Evolutionary conservation across 352 stramenopile genomes (phyloP).

Genomic region (Phytophthora sansomeana): DNA sequence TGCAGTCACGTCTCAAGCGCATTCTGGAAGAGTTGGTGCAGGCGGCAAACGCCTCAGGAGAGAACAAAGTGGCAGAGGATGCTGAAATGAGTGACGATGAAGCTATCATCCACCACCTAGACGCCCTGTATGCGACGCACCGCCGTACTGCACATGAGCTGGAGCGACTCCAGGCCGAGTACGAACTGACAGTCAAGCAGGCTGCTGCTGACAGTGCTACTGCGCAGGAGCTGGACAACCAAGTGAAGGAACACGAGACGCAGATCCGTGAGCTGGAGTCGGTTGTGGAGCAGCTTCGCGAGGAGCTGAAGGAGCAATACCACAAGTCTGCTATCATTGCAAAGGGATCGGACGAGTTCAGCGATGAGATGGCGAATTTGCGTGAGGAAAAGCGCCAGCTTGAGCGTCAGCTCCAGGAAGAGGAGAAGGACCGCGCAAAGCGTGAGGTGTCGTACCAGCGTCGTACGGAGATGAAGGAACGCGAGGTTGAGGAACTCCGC

Average conservation of each 20-base stretch:
- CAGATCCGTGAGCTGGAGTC: constrained; percentile 61
- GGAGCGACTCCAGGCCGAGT: constrained; percentile 55
- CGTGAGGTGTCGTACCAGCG: constrained; percentile 51
- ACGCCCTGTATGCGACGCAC: constrained; percentile 48
- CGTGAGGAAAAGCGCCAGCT: constrained; percentile 50
- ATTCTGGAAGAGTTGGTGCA: constrained; percentile 55
- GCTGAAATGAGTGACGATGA: constrained; percentile 40
- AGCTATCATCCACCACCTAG: constrained; percentile 42
- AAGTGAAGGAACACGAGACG: constrained; percentile 47
- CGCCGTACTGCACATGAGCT: constrained; percentile 44
- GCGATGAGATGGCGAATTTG: constrained; percentile 53
- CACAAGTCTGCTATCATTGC: constrained; percentile 48
- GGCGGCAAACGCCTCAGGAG: constrained; percentile 36
- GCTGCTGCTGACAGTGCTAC: constrained; percentile 40
- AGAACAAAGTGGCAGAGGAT: constrained; percentile 31
- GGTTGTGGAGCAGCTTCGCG: constrained; percentile 45
- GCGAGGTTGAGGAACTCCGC: constrained; percentile 50
- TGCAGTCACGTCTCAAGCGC: constrained; percentile 52
- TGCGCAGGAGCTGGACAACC: constrained; percentile 45
- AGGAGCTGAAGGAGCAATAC: constrained; percentile 62
- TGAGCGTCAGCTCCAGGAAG: constrained; percentile 46
- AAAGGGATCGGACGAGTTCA: constrained; percentile 53
- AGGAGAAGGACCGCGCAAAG: constrained; percentile 49
- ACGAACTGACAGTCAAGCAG: constrained; percentile 52
- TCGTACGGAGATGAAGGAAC: constrained; percentile 51